These are phyloP conservation scores for Isabelozyma gotoi DNA, from an alignment of 805 yeast species.

Conservation along the genomic window DNA sequence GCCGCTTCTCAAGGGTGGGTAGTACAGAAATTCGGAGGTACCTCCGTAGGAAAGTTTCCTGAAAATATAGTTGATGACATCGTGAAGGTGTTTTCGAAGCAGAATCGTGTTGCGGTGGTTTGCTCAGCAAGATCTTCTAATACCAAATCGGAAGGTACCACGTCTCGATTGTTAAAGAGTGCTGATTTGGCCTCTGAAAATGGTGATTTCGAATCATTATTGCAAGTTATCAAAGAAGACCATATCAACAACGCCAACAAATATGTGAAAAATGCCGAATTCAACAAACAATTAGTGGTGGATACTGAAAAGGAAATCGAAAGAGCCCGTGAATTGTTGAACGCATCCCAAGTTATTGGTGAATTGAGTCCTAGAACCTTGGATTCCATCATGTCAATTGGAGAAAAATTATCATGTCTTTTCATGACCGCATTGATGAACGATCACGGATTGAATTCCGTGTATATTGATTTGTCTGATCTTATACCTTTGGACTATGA, in stretches of 20 bases:
- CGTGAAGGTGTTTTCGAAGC: conserved; percentile 61
- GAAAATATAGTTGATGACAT: conserved; percentile 81
- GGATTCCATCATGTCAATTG: conserved; percentile 88
- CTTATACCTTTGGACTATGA: conserved; percentile 66
- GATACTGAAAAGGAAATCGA: conserved; percentile 68
- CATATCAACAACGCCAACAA: conserved; percentile 72
- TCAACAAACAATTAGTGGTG: conserved; percentile 53
- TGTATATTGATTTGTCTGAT: conserved; percentile 74
- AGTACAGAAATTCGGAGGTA: conserved; percentile 94
- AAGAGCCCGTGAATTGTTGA: conserved; percentile 64
- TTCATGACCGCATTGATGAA: conserved; percentile 85
- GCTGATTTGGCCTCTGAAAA: conserved; percentile 74
- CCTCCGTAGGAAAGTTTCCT: conserved; percentile 94
- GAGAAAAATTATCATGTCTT: conserved; percentile 89
- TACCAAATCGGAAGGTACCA: conserved; percentile 93
- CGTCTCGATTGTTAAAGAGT: conserved; percentile 80
- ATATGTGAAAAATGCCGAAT: conserved; percentile 42
- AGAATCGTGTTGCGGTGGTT: conserved; percentile 81
- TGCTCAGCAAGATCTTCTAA: conserved; percentile 93
- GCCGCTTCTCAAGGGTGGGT: conserved; percentile 33
- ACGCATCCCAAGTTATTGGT: conserved; percentile 88
- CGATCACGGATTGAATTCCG: conserved; percentile 76
- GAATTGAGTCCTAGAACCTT: conserved; percentile 86
- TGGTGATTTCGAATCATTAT: conserved; percentile 54
- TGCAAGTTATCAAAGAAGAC: conserved; percentile 72